A percentile compares a stretch with the other conserved stretches of the same genome.
Evolutionary conservation across 139 green algal genomes (phyloP).

Genomic region (Yamagishiella unicocca): DNA sequence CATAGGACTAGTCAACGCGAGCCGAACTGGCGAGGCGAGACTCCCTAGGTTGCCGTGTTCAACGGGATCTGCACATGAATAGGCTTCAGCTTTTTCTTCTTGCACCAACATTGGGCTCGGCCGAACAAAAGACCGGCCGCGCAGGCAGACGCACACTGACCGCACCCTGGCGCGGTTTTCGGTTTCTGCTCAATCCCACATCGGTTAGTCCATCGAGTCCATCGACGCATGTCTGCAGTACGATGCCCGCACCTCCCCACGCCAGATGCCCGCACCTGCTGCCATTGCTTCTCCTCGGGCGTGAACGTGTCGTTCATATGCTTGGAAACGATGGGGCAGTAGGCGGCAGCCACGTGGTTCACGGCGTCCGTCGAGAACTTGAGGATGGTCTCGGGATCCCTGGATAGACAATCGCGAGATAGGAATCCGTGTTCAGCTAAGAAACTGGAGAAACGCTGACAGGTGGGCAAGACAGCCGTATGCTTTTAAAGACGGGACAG

Average conservation of each 20-base stretch:
- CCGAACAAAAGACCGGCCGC: not conserved
- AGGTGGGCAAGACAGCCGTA: not conserved
- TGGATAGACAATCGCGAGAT: too few species aligned
- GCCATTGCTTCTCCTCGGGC: slow-evolving; percentile 94
- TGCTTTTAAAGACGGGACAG: too few species aligned
- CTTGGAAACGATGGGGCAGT: slow-evolving; percentile 93
- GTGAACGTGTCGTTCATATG: slow-evolving; percentile 93
- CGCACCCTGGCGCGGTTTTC: too few species aligned
- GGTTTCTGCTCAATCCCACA: not conserved
- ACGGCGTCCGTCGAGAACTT: slow-evolving; percentile 88
- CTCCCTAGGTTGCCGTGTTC: too few species aligned
- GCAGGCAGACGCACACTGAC: not conserved
- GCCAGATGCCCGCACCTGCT: slow-evolving; percentile 76
- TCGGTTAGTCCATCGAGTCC: not conserved
- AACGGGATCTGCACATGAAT: too few species aligned
- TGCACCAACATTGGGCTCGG: too few species aligned
- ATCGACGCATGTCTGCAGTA: not conserved
- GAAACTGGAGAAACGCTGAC: not conserved
- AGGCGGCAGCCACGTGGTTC: slow-evolving; percentile 82
- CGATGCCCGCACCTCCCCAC: not conserved
- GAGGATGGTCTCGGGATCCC: slow-evolving; percentile 78
- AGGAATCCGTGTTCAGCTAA: too few species aligned
- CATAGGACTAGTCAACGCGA: too few species aligned
- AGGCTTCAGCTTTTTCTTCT: too few species aligned
- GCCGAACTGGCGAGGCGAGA: too few species aligned